These are phyloP conservation scores for Umbelopsis isabellina DNA, from an alignment of 192 early-diverging fungal species.

Conservation along the genomic window DNA sequence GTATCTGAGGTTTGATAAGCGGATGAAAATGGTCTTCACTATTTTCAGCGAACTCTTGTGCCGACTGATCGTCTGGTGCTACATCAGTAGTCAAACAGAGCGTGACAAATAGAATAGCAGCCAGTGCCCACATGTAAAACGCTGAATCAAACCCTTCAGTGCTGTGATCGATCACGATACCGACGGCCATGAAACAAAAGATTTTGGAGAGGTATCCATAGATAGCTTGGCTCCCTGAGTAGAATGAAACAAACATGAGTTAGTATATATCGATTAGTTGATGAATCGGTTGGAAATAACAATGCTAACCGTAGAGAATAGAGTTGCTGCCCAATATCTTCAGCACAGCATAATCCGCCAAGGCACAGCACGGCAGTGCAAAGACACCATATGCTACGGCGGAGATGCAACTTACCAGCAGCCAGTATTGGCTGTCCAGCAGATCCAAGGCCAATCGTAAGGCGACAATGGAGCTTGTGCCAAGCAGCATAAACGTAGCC, in stretches of 20 bases:
- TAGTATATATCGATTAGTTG: neutral
- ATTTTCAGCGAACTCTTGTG: neutral
- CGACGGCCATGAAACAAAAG: neutral
- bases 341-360: conserved; percentile 11
- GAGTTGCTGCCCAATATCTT: conserved; percentile 14
- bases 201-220: conserved; percentile 1
- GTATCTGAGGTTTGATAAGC: neutral
- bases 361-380: conserved; percentile 11
- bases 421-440: neutral
- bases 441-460: neutral
- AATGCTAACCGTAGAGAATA: conserved; percentile 14
- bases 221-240: neutral
- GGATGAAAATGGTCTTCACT: conserved; percentile 8
- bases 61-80: neutral
- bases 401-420: neutral
- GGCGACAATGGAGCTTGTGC: neutral
- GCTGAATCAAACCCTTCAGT: conserved; percentile 6
- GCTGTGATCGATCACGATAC: neutral
- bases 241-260: neutral
- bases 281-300: no score
- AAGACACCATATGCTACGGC: neutral
- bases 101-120: conserved; percentile 1
- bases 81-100: conserved; percentile 13
- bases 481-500: neutral
- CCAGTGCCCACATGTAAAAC: conserved; percentile 4